These are phyloP conservation scores for Saturnispora serradocipensis DNA, from an alignment of 805 yeast genomes.

Conservation along the genomic window DNA sequence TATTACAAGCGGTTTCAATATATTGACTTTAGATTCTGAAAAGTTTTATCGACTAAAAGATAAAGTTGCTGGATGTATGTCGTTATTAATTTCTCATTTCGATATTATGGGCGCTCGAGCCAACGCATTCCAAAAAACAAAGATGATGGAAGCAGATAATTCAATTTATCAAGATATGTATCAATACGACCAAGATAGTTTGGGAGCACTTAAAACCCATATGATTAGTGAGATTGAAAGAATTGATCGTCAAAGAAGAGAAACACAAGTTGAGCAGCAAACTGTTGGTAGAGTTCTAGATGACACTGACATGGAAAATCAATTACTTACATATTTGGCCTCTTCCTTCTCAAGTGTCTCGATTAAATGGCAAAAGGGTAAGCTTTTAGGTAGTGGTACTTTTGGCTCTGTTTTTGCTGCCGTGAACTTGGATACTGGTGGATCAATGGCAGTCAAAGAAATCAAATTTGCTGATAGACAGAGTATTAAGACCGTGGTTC, in stretches of 20 bases:
- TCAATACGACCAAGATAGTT: slow-evolving; percentile 43
- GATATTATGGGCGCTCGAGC: slow-evolving; percentile 98
- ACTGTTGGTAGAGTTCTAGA: slow-evolving; percentile 84
- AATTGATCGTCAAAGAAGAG: slow-evolving; percentile 50
- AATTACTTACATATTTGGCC: slow-evolving; percentile 76
- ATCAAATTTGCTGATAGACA: slow-evolving; percentile 84
- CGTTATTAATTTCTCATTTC: slow-evolving; percentile 86
- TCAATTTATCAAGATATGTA: slow-evolving; percentile 41
- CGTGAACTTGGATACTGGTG: slow-evolving; percentile 87
- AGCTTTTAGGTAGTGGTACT: slow-evolving; percentile 88
- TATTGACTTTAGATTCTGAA: slow-evolving; percentile 66
- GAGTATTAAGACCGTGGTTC: slow-evolving; percentile 73
- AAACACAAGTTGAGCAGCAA: slow-evolving; percentile 34
- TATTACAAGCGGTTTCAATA: slow-evolving; percentile 84
- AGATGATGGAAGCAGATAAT: slow-evolving; percentile 44
- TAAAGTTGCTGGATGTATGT: slow-evolving; percentile 91
- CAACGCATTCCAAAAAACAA: slow-evolving; percentile 51
- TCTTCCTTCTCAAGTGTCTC: slow-evolving; percentile 84
- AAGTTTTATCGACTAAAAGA: slow-evolving; percentile 64
- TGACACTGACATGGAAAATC: slow-evolving; percentile 78
- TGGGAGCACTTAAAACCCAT: slow-evolving; percentile 54
- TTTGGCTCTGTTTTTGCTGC: slow-evolving; percentile 94
- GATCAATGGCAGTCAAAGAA: slow-evolving; percentile 94
- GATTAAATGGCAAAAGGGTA: slow-evolving; percentile 95
- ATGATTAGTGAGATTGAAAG: slow-evolving; percentile 55